Percentiles rank a stretch among this genome's conserved stretches.
Conservation (phyloP, 2,329 filamentous ascomycete genomes). For the Trichoderma pleuroti region DNA sequence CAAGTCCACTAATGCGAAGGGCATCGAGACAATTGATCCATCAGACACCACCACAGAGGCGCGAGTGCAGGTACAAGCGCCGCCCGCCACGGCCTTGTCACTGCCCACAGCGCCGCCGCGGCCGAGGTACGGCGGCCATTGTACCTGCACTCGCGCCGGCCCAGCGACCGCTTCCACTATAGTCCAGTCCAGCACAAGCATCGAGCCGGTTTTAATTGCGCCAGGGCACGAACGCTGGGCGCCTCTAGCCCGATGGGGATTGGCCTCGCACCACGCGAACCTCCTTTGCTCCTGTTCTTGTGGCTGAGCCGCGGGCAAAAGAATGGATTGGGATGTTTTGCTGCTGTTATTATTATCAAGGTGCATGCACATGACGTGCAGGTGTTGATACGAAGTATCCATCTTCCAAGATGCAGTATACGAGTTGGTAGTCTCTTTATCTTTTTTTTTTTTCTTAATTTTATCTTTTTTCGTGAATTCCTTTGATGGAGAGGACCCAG, state of each 20-base stretch:
- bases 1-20: neutral
- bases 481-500: neutral
- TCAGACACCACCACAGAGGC: neutral
- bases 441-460: neutral
- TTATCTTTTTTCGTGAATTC: neutral
- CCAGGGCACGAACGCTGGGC: neutral
- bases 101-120: constrained; percentile 9
- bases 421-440: too few species aligned
- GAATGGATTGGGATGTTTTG: neutral
- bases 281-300: neutral
- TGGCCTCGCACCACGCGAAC: neutral
- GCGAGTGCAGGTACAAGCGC: neutral
- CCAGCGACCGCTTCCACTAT: constrained; percentile 4
- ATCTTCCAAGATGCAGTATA: neutral
- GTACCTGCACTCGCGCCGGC: neutral
- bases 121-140: neutral
- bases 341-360: neutral
- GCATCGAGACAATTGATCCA: neutral
- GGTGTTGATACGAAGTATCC: neutral
- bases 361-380: neutral
- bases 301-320: neutral
- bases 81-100: neutral
- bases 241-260: neutral
- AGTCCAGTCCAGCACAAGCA: neutral
- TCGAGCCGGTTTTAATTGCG: constrained; percentile 7